Evolutionary conservation across 2,329 filamentous ascomycete genomes (phyloP).

Genomic region (Zymoseptoria tritici): DNA sequence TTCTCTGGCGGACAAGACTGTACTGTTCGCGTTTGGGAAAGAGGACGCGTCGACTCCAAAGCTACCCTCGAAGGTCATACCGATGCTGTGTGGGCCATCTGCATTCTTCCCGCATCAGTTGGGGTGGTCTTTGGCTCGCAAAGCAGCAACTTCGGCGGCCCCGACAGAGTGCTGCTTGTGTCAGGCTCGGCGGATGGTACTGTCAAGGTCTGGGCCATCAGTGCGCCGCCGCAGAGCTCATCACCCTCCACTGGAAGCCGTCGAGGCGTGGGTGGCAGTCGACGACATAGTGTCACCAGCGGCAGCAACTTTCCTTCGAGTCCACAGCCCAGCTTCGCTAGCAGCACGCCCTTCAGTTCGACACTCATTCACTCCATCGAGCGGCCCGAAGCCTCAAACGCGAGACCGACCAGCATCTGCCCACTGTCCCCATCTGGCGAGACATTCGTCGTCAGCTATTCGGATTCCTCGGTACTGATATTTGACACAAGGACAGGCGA

Average conservation of each 20-base stretch:
- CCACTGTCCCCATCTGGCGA: slow-evolving; percentile 75
- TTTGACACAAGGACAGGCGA: slow-evolving; percentile 91
- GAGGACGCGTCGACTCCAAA: slow-evolving; percentile 88
- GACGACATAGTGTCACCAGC: slow-evolving; percentile 87
- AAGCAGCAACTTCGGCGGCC: slow-evolving; percentile 62
- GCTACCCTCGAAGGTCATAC: slow-evolving; percentile 89
- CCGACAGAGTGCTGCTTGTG: slow-evolving; percentile 82
- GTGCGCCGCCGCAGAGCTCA: slow-evolving; percentile 75
- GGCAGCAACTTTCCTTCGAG: slow-evolving; percentile 86
- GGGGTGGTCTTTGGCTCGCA: slow-evolving; percentile 67
- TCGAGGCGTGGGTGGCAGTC: slow-evolving; percentile 63
- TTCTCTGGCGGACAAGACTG: slow-evolving; percentile 95
- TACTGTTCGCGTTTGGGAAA: slow-evolving; percentile 90
- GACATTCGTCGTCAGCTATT: slow-evolving; percentile 86
- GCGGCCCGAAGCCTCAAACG: slow-evolving; percentile 44
- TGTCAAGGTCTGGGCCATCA: slow-evolving; percentile 91
- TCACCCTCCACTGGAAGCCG: slow-evolving; percentile 69
- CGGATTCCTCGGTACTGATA: slow-evolving; percentile 81
- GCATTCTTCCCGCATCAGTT: slow-evolving; percentile 77
- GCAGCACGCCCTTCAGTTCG: slow-evolving; percentile 77
- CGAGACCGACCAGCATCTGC: slow-evolving; percentile 87
- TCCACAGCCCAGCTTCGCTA: slow-evolving; percentile 81
- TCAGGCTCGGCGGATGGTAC: slow-evolving; percentile 87
- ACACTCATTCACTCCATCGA: slow-evolving; percentile 82
- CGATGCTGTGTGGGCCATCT: slow-evolving; percentile 92